Conservation (phyloP, 192 early-diverging fungal species). For the Funneliformis geosporum region DNA sequence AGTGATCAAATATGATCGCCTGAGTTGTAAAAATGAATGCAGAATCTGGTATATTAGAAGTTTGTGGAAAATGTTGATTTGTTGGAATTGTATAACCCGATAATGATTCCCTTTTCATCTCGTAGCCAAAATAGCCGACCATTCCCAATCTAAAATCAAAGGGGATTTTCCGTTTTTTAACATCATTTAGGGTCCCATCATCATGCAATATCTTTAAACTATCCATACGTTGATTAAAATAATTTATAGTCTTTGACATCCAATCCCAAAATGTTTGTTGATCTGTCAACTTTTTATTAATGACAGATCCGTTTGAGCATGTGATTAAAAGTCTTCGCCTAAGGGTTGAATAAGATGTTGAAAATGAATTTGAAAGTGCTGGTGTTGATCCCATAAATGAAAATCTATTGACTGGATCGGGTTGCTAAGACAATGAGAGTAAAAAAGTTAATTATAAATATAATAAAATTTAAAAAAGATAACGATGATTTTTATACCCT, state of each 20-base stretch:
- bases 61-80: constrained; percentile 39
- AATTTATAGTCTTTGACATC: constrained; percentile 51
- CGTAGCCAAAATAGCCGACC: constrained; percentile 92
- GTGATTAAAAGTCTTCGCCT: neutral
- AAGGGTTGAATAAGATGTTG: constrained; percentile 24
- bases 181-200: constrained; percentile 26
- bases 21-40: constrained; percentile 76
- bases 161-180: constrained; percentile 26
- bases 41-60: constrained; percentile 61
- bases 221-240: constrained; percentile 33
- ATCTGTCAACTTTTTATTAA: neutral
- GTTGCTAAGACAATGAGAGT: constrained; percentile 20
- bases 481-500: constrained; percentile 28
- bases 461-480: neutral
- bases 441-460: neutral
- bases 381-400: constrained; percentile 64
- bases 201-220: constrained; percentile 30
- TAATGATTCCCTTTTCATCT: constrained; percentile 85
- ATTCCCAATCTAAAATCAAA: constrained; percentile 81
- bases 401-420: constrained; percentile 53
- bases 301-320: constrained; percentile 9
- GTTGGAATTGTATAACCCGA: constrained; percentile 45
- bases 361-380: constrained; percentile 25
- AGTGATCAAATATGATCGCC: constrained; percentile 74
- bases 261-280: constrained; percentile 66